Evolutionary conservation across 352 stramenopile species (phyloP).

Genomic region (Phytophthora idaei): DNA sequence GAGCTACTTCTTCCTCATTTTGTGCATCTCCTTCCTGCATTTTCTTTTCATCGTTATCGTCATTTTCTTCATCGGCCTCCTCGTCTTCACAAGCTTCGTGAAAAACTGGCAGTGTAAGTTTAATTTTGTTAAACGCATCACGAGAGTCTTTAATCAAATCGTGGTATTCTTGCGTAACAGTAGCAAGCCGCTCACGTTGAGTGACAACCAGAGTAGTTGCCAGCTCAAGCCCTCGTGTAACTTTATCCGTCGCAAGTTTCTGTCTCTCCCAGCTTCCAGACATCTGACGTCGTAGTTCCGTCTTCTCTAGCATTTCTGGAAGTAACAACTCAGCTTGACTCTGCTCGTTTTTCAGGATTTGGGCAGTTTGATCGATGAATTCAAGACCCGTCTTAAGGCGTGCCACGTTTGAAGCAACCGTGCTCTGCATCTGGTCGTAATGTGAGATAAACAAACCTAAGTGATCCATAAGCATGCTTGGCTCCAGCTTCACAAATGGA

Average conservation of each 20-base stretch:
- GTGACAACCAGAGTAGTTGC: slow-evolving; percentile 41
- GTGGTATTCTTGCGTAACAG: slow-evolving; percentile 60
- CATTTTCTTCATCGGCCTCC: slow-evolving; percentile 4
- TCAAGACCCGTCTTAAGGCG: slow-evolving; percentile 46
- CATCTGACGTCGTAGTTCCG: slow-evolving; percentile 53
- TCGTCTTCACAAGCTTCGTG: slow-evolving; percentile 35
- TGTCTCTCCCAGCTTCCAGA: slow-evolving; percentile 70
- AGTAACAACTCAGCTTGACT: slow-evolving; percentile 53
- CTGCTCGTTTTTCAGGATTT: slow-evolving; percentile 55
- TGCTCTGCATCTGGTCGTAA: slow-evolving; percentile 33
- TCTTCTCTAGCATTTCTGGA: slow-evolving; percentile 55
- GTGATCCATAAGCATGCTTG: slow-evolving; percentile 64
- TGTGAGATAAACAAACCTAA: slow-evolving; percentile 48
- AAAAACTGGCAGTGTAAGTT: slow-evolving; percentile 34
- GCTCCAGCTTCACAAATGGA: slow-evolving; percentile 37
- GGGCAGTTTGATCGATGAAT: slow-evolving; percentile 61
- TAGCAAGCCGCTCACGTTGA: slow-evolving; percentile 45
- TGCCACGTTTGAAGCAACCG: slow-evolving; percentile 36
- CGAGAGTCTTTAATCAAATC: slow-evolving; percentile 49
- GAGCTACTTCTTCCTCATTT: neutral
- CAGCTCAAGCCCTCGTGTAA: slow-evolving; percentile 52
- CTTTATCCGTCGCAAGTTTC: slow-evolving; percentile 53
- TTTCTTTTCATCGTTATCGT: neutral
- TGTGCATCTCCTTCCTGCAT: too few relatives aligned
- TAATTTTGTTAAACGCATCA: slow-evolving; percentile 34